A percentile compares a stretch with the other conserved stretches of the same genome.
These are phyloP conservation scores for Claviceps fusiformis DNA, from an alignment of 2,329 filamentous ascomycete genomes.

Conservation along the genomic window DNA sequence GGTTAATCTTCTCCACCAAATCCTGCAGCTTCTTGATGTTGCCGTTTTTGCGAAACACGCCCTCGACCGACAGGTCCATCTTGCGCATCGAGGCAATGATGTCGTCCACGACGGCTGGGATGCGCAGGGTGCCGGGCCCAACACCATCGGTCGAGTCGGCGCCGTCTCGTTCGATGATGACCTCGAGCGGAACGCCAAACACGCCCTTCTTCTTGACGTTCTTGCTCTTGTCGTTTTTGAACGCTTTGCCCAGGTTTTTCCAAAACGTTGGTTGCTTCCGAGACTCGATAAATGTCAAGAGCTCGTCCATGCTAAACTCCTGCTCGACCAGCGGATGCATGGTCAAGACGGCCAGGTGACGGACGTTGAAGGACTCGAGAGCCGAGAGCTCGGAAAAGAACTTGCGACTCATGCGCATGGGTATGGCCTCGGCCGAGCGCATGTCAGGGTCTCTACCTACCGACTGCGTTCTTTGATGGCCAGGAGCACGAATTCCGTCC, in stretches of 20 bases:
- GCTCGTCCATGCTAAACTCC: slow-evolving; percentile 85
- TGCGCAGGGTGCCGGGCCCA: slow-evolving; percentile 76
- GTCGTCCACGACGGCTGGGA: slow-evolving; percentile 92
- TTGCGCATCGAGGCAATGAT: slow-evolving; percentile 89
- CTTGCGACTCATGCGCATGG: slow-evolving; percentile 49
- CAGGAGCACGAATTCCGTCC: slow-evolving; percentile 38
- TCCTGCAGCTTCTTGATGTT: slow-evolving; percentile 93
- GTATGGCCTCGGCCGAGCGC: slow-evolving; percentile 38
- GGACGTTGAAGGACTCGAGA: slow-evolving; percentile 92
- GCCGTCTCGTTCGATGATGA: slow-evolving; percentile 82
- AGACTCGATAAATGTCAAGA: slow-evolving; percentile 84
- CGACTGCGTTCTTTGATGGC: slow-evolving; percentile 51
- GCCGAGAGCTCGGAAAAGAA: slow-evolving; percentile 96
- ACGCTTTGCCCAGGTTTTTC: slow-evolving; percentile 95
- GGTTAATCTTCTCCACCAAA: slow-evolving; percentile 73
- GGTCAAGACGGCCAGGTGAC: slow-evolving; percentile 84
- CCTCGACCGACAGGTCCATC: slow-evolving; percentile 98
- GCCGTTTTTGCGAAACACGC: slow-evolving; percentile 97
- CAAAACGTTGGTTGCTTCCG: slow-evolving; percentile 84
- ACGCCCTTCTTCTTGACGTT: slow-evolving; percentile 80
- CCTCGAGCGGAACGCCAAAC: slow-evolving; percentile 79
- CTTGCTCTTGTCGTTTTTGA: slow-evolving; percentile 73
- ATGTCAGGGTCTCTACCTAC: slow-evolving; percentile 36
- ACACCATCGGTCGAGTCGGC: slow-evolving; percentile 97
- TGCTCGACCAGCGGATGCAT: slow-evolving; percentile 87